Base-by-base conservation (phyloP, 23 red algal species). In the Gracilariopsis chorda region DNA sequence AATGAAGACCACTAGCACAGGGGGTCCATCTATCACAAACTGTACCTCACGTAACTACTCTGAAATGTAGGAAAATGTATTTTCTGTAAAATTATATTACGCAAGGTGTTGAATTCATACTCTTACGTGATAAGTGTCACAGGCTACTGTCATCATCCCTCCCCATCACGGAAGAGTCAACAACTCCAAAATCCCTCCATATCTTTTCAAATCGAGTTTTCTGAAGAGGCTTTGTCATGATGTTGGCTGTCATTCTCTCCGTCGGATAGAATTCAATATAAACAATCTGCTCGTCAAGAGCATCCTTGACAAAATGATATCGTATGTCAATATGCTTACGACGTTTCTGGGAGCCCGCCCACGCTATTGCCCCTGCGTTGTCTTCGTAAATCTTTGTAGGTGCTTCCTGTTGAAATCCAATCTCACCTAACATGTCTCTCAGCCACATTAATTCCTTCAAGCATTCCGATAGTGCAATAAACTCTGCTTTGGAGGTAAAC, bases 401-500 rank as follows among this genome's bases (percentile, higher is more conserved):
- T 24, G 29, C 56, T 51, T 71, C 5, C 35, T 48, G n/a, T 44
- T 24, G 20, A 23, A 86, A 47, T 17, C 47, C 47, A 14, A 44
- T 23, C 37, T 86, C 62, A 20, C 2, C 36, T 21, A 86, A 28
- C 39, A 86, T 20, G 1, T 40, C 14, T 47, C 56, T 19, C 11
- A 86, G 33, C 55, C 56, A 86, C 36, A 46, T 48, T 36, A 69
- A 16, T 0, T 45, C 81, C 59, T 86, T 86, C 81, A 86, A 27
- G 48, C 81, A 86, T 30, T 86, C 81, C 13, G 55, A 67, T 0
- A 86, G 29, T 28, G 81, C 24, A 35, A 51, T 51, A 69, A 68
- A 86, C 0, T 71, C 30, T 1, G 81, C 59, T 3, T 86, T 1
- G 32, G n/a, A 45, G n/a, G 81, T 59, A 37, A 4, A 86, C n/a